Evolutionary conservation across 345 rosid species (phyloP), one percentile per base, ranked within the genome.

Genomic region (Salix suchowensis): DNA sequence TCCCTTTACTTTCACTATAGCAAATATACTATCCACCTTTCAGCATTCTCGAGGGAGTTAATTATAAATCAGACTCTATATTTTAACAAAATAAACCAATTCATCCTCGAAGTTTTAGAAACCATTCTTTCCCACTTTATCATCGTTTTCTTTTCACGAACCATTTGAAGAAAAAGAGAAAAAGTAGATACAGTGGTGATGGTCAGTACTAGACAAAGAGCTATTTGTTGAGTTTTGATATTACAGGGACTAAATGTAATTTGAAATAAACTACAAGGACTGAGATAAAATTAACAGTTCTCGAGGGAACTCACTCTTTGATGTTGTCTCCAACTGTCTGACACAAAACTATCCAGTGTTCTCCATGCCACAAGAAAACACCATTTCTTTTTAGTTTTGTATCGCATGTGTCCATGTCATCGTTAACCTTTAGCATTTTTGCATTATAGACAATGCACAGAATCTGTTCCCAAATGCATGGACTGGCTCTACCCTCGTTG

Each of bases 361-460:
- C 74, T 44, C 70, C 80, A 77, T 77, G 82, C 79, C 84, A 76
- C 82, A 67, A 74, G 73, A 70, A 80, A 67, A 76, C 84, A 76
- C 73, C 74, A 44, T 73, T 50, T 74, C 76, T 78, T 76, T 55
- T 78, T 26, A 76, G 71, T 78, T 55, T 37, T 28, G 24, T 37
- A 69, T 37, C 1, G 72, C 28, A 18, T 70, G 36, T 71, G 36
- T 71, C 70, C 79, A n/a, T 44, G 21, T 64, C 15, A 58, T 65
- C 37, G 60, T 67, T 74, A 40, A 23, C 19, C 7, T 54, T 48
- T 14, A 54, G 74, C n/a, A 67, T 30, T 68, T 18, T 48, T 52
- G 50, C 65, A 37, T 34, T 30, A 42, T 54, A 28, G 30, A 28
- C 58, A 55, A 15, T 37, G 46, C 69, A 55, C 39, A 54, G 24